Evolutionary conservation across 23 red algal genomes (phyloP), one percentile per base, ranked within the genome.

Genomic region (Gracilaria gracilis): DNA sequence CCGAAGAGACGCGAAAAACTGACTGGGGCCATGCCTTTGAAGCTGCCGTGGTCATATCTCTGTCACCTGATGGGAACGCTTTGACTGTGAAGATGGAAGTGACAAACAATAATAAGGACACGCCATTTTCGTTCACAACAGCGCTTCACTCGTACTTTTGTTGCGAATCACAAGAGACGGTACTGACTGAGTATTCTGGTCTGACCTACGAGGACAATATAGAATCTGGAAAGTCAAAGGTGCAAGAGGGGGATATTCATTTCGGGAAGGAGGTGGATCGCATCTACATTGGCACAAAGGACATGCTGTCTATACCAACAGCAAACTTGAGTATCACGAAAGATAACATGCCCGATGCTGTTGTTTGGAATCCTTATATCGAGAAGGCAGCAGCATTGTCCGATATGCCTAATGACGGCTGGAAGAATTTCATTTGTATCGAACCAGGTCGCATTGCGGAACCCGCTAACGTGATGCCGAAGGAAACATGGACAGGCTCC

Each of bases 311-410:
- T 34, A 29, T 89, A 28, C 72, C 86, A 17, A 37, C 67, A 67
- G 57, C 79, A 51, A 83, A 83, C 57, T 38, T 79, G 40, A 75
- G 65, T 24, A 50, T 82, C 24, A 40, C 17, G 14, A 82, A 84
- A 39, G 39, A 75, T 7, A 81, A 94, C 40, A 82, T 98, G 48
- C 91, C 91, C 74, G 95, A 98, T 31, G 85, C 84, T 19, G 91
- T 98, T 44, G 87, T 98, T 16, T 98, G 95, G 95, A 98, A 98
- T 67, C 95, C 95, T n/a, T 61, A 89, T 38, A 57, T 89, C 38
- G 91, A 94, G 50, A 98, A 98, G 75, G 54, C 91, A 3, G 66
- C 85, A 48, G 91, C 76, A 4, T 31, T 98, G 72, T 64, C 85
- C 9, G 95, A 98, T 67, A 82, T 98, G 85, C 81, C 82, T 1